Evolutionary conservation across 169 alveolate genomes (phyloP).

Genomic region (Plasmodium vivax): DNA sequence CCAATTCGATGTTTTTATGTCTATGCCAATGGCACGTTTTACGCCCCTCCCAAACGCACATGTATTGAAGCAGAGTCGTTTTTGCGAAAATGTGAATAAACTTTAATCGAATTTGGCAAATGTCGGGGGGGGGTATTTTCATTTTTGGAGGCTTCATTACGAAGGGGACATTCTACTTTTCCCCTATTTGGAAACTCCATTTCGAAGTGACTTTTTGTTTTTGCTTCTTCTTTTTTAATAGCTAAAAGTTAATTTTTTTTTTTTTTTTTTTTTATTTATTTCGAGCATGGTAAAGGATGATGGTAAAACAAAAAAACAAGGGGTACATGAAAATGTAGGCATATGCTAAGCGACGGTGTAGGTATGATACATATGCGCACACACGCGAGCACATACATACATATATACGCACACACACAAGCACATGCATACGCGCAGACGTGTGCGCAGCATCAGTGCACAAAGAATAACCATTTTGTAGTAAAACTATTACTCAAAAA

Average conservation of each 20-base stretch:
- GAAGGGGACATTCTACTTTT: not conserved
- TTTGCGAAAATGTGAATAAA: not conserved
- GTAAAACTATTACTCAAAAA: slow-evolving; percentile 8
- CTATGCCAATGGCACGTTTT: not conserved
- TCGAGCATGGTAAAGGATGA: not conserved
- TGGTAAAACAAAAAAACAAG: slow-evolving; percentile 52
- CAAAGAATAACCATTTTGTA: slow-evolving; percentile 14
- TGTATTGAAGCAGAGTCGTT: not conserved
- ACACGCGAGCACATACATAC: not conserved
- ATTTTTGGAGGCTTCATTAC: not conserved
- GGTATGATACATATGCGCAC: not conserved
- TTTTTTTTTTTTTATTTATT: not conserved
- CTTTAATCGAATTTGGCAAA: not conserved
- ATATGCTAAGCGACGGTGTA: not conserved
- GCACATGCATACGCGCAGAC: not conserved
- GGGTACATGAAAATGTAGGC: slow-evolving; percentile 6
- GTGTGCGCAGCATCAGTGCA: slow-evolving; percentile 2
- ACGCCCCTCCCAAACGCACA: not conserved
- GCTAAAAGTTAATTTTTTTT: slow-evolving; percentile 9
- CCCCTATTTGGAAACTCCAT: too few species aligned
- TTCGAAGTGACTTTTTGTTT: slow-evolving; percentile 12
- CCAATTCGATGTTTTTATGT: not conserved
- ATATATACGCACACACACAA: not conserved
- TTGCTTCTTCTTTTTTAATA: not conserved
- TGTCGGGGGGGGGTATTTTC: not conserved